Evolutionary conservation across 208 protist genomes (phyloP).

Genomic region (Leishmania aethiopica): DNA sequence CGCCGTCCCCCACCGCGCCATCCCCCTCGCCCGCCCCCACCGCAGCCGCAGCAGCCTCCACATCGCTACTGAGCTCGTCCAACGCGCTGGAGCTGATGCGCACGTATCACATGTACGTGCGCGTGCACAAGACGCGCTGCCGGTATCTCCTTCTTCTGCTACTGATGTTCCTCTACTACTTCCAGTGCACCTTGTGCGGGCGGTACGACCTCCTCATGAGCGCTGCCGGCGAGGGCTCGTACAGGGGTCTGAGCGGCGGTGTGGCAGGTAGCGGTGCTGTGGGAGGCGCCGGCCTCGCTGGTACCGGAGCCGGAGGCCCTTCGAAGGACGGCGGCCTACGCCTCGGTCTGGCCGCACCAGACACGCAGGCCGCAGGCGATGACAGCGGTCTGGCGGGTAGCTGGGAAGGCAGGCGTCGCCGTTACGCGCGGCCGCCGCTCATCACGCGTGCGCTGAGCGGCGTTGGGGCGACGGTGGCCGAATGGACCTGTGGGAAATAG

Average conservation of each 20-base stretch:
- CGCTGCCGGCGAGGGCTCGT: not conserved
- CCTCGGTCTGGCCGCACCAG: not conserved
- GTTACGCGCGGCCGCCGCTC: slow-evolving; percentile 3
- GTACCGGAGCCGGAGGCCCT: not conserved
- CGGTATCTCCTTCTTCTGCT: slow-evolving; percentile 16
- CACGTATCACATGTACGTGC: slow-evolving; percentile 24
- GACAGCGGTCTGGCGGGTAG: not conserved
- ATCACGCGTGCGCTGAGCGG: slow-evolving; percentile 6
- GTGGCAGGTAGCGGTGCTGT: not conserved
- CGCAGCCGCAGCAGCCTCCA: not conserved
- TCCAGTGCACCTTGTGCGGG: slow-evolving; percentile 14
- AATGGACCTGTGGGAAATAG: slow-evolving; percentile 12
- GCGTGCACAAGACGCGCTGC: slow-evolving; percentile 13
- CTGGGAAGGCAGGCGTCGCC: not conserved
- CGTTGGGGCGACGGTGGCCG: not conserved
- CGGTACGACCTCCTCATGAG: not conserved
- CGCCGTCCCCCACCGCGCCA: not conserved
- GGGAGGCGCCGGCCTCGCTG: not conserved
- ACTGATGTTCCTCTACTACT: slow-evolving; percentile 23
- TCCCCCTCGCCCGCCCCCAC: not conserved
- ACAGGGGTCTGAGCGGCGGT: not conserved
- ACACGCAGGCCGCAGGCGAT: not conserved
- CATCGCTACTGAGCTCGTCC: not conserved
- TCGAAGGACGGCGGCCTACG: not conserved
- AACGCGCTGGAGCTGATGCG: slow-evolving; percentile 28